These are phyloP conservation scores for Blepharisma stoltei DNA, from an alignment of 73 alveolate genomes.

Conservation along the genomic window DNA sequence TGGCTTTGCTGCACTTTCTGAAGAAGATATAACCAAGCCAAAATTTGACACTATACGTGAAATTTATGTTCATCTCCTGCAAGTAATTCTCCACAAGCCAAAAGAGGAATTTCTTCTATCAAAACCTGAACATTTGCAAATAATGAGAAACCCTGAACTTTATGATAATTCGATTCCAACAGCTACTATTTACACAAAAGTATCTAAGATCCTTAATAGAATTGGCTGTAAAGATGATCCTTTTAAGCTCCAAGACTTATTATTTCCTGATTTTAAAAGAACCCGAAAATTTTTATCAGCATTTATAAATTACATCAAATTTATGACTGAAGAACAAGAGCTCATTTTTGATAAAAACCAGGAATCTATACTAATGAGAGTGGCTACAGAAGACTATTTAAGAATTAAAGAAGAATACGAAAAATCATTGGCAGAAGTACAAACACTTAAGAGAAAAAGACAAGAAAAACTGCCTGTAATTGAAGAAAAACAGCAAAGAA, in stretches of 20 bases:
- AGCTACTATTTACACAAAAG: neutral
- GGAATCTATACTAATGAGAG: neutral
- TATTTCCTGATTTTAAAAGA: conserved; percentile 20
- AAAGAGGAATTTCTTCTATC: neutral
- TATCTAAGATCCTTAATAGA: neutral
- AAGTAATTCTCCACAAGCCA: neutral
- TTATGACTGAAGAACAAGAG: neutral
- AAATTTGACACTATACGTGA: neutral
- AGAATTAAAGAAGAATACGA: neutral
- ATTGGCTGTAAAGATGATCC: conserved; percentile 27
- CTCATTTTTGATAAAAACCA: neutral
- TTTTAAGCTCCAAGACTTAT: neutral
- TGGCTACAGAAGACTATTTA: neutral
- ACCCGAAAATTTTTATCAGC: conserved; percentile 21
- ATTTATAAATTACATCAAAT: neutral
- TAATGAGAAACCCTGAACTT: neutral
- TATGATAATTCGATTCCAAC: neutral
- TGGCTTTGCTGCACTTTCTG: neutral
- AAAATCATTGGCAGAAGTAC: neutral
- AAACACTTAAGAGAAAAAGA: neutral
- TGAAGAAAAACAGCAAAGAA: neutral
- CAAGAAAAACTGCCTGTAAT: neutral
- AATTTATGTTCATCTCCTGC: neutral
- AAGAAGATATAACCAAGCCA: conserved; percentile 26
- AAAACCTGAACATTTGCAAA: neutral